Percentiles rank a stretch among this genome's conserved stretches.
Evolutionary conservation across 2,329 filamentous ascomycete genomes (phyloP).

Genomic region (Scytalidium lignicola): DNA sequence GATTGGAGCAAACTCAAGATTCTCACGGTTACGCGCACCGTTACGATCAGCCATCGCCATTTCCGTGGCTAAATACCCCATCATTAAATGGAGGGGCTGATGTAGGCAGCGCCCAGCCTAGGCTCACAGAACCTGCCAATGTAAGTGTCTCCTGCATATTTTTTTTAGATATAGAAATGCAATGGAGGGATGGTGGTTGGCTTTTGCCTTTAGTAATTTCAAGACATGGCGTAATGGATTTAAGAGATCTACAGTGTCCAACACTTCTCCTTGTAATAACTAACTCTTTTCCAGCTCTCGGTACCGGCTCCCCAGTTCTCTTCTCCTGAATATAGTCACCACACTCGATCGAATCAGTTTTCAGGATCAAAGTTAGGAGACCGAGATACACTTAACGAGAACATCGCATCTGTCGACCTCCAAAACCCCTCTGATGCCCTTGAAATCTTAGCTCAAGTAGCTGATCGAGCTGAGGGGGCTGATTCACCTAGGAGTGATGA

Average conservation of each 20-base stretch:
- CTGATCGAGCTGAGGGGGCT: conserved; percentile 24
- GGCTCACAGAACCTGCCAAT: background rate
- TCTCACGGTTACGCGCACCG: background rate
- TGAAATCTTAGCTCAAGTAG: conserved; percentile 27
- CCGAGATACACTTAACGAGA: conserved; percentile 15
- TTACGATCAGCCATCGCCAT: background rate
- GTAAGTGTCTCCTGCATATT: background rate
- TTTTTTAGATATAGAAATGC: background rate
- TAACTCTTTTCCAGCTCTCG: background rate
- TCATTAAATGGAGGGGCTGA: background rate
- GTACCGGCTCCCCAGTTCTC: background rate
- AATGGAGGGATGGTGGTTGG: background rate
- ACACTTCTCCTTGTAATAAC: background rate
- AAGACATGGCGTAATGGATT: too few species aligned
- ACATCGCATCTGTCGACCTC: conserved; percentile 24
- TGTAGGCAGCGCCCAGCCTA: background rate
- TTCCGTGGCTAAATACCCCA: background rate
- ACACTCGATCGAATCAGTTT: background rate
- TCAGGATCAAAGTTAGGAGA: conserved; percentile 7
- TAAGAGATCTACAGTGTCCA: too few species aligned
- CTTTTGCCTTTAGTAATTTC: background rate
- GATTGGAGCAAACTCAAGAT: background rate
- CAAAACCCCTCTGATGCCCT: conserved; percentile 29
- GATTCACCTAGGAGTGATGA: conserved; percentile 20
- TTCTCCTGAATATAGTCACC: background rate